These are phyloP conservation scores for Candida sithepensis DNA, from an alignment of 805 yeast genomes.

Conservation along the genomic window DNA sequence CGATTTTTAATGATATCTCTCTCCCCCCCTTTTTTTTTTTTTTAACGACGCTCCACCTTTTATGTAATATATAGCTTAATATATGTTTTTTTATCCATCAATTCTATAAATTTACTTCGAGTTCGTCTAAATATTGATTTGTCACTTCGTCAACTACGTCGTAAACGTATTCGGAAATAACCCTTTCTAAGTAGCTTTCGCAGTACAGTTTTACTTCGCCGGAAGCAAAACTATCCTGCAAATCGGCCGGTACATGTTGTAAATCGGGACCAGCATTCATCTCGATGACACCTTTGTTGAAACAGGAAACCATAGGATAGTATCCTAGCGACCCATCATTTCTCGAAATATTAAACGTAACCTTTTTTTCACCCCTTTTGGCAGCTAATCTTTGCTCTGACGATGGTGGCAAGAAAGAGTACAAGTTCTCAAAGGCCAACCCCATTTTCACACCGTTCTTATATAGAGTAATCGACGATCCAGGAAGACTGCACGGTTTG, in stretches of 20 bases:
- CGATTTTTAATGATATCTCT: slow-evolving; percentile 12
- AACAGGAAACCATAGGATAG: slow-evolving; percentile 85
- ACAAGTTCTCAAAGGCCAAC: slow-evolving; percentile 60
- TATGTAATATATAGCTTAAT: slow-evolving; percentile 9
- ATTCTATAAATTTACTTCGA: slow-evolving; percentile 10
- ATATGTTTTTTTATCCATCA: not conserved
- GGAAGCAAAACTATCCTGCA: slow-evolving; percentile 21
- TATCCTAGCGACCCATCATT: slow-evolving; percentile 90
- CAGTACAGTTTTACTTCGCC: slow-evolving; percentile 46
- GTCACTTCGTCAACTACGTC: slow-evolving; percentile 85
- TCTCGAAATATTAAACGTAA: slow-evolving; percentile 28
- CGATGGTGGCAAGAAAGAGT: slow-evolving; percentile 77
- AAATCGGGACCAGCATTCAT: slow-evolving; percentile 69
- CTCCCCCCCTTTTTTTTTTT: too few species aligned
- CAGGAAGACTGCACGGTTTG: slow-evolving; percentile 46
- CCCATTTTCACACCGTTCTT: slow-evolving; percentile 75
- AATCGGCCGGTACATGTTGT: slow-evolving; percentile 38
- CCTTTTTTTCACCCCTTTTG: slow-evolving; percentile 19
- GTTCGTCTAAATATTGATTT: slow-evolving; percentile 47
- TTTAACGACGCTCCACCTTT: too few species aligned
- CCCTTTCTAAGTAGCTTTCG: slow-evolving; percentile 60
- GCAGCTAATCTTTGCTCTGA: slow-evolving; percentile 43
- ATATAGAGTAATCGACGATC: slow-evolving; percentile 64
- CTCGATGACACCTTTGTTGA: slow-evolving; percentile 70
- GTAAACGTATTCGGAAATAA: slow-evolving; percentile 78